Percentiles rank a stretch among this genome's conserved stretches.
Conservation (phyloP, 768 basidiomycete genomes). For the Panaeolus cyanescens region DNA sequence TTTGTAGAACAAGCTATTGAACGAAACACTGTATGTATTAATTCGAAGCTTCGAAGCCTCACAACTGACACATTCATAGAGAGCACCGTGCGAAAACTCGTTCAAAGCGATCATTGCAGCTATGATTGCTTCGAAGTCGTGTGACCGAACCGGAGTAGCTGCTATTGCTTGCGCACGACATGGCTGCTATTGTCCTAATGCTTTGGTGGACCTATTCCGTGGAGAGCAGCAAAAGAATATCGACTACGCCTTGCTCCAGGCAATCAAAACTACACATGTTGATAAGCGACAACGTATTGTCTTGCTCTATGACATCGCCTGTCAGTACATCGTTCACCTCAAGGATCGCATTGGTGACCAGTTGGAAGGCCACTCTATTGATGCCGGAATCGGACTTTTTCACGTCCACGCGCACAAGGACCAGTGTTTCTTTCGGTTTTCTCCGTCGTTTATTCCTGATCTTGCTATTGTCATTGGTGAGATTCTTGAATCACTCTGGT, state of each 20-base stretch:
- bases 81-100: constrained; percentile 3
- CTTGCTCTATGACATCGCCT: constrained; percentile 12
- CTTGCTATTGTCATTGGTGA: background rate
- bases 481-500: constrained; percentile 7
- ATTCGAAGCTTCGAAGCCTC: background rate
- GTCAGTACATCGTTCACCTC: constrained; percentile 11
- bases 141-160: constrained; percentile 12
- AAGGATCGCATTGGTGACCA: background rate
- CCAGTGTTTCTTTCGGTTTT: constrained; percentile 6
- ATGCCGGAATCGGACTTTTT: constrained; percentile 6
- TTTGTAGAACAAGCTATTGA: background rate
- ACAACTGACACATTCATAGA: background rate
- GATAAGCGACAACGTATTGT: constrained; percentile 1
- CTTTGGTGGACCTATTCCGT: constrained; percentile 6
- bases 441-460: constrained; percentile 7
- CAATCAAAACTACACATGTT: constrained; percentile 11
- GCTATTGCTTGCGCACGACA: constrained; percentile 16
- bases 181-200: constrained; percentile 10
- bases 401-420: constrained; percentile 8
- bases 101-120: constrained; percentile 3
- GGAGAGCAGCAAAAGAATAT: constrained; percentile 17
- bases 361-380: background rate
- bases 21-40: background rate
- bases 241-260: constrained; percentile 12
- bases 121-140: background rate